Base-by-base conservation (phyloP, 805 yeast genomes). In the Starmerella cellae region DNA sequence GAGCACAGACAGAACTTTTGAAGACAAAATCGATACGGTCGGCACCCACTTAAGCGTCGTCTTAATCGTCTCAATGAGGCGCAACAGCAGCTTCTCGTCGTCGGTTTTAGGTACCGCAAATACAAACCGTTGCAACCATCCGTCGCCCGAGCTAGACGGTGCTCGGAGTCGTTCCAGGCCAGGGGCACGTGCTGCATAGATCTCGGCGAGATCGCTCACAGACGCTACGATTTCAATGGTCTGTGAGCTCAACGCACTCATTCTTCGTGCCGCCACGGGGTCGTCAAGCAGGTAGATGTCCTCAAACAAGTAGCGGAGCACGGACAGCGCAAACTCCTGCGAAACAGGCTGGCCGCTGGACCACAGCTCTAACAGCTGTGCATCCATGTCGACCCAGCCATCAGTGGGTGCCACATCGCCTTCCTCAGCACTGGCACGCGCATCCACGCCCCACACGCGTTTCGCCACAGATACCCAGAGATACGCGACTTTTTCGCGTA, bases 401-500 rank as follows among this genome's bases (percentile, higher is more conserved):
- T 63, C 62, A 2, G 63, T 53, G 43, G 54, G 55, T 11, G 51
- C 56, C n/a, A 49, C 49, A 18, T 58, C 63, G 27, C 53, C 55
- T 2, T 27, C 41, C 33, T 37, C 49, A 23, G 34, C 26, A 23
- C 45, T 35, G 4, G 32, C 49, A 9, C 31, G 22, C 31, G 50
- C 39, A 43, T 55, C 58, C 9, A 73, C 67, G 16, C 96, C 95
- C 98, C 98, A 91, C 24, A 77, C 70, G 44, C 94, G 70, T 56
- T 91, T 91, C 10, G 95, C 94, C 6, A 91, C 67, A 33, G 82
- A 79, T 0, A 82, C 95, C 96, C 97, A 87, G 21, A 91, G 62
- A 49, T 74, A 79, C 13, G 96, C 94, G 32, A 87, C 57, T 60
- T 91, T 91, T 57, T 87, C 97, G 55, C 79, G 82, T 43, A 91